Conservation (phyloP, 2,329 filamentous ascomycete genomes). For the Scleromitrula shiraiana region DNA sequence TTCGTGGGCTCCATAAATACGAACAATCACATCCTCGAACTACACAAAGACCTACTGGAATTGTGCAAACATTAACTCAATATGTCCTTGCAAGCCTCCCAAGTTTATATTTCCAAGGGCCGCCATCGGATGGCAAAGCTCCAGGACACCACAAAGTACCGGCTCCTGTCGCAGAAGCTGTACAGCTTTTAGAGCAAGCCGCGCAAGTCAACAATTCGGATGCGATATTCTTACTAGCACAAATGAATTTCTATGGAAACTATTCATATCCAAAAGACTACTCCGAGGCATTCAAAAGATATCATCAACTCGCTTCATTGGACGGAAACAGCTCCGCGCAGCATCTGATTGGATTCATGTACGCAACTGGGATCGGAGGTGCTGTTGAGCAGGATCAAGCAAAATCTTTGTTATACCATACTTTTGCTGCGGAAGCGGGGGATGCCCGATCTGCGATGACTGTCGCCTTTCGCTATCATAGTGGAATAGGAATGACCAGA, state of each 20-base stretch:
- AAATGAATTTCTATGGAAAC: slow-evolving; percentile 97
- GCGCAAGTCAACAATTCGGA: slow-evolving; percentile 57
- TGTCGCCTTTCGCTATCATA: slow-evolving; percentile 75
- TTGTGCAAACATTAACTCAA: slow-evolving; percentile 48
- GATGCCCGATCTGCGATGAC: slow-evolving; percentile 90
- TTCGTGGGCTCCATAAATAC: slow-evolving; percentile 28
- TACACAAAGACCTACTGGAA: slow-evolving; percentile 44
- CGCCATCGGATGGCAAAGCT: slow-evolving; percentile 29
- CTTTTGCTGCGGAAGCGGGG: slow-evolving; percentile 78
- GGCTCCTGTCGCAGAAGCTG: slow-evolving; percentile 47
- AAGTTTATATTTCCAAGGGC: slow-evolving; percentile 57
- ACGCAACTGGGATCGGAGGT: slow-evolving; percentile 82
- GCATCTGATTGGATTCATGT: slow-evolving; percentile 92
- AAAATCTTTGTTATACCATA: slow-evolving; percentile 87
- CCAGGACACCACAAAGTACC: slow-evolving; percentile 34
- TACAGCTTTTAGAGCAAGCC: slow-evolving; percentile 50
- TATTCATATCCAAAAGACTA: slow-evolving; percentile 82
- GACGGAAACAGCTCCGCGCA: slow-evolving; percentile 88
- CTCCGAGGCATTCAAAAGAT: slow-evolving; percentile 69
- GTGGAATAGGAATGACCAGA: slow-evolving; percentile 75
- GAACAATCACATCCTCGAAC: slow-evolving; percentile 24
- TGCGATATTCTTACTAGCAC: slow-evolving; percentile 79
- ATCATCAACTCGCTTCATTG: slow-evolving; percentile 65
- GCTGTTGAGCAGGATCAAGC: slow-evolving; percentile 81
- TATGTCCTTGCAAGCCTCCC: slow-evolving; percentile 56